These are phyloP conservation scores for Aspergillus sp. DNA, from an alignment of 2,329 filamentous ascomycete genomes.

Conservation along the genomic window DNA sequence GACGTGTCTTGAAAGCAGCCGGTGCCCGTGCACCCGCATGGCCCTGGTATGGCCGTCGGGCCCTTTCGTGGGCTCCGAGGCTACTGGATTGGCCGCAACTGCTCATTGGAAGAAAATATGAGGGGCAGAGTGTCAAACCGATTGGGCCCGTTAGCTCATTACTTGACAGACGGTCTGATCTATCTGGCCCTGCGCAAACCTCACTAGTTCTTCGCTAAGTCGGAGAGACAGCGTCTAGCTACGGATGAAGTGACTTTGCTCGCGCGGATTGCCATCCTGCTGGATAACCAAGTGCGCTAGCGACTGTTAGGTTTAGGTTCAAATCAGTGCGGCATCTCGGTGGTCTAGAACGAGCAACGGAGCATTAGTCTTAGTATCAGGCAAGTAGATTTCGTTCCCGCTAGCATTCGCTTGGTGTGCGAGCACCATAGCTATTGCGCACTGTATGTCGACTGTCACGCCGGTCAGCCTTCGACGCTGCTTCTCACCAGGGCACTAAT, in stretches of 20 bases:
- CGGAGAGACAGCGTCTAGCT: neutral
- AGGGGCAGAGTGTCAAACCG: neutral
- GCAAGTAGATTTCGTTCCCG: neutral
- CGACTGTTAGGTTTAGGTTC: neutral
- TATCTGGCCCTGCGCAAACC: neutral
- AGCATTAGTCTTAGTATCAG: neutral
- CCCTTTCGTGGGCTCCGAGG: neutral
- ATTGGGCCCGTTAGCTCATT: neutral
- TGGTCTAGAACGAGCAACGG: neutral
- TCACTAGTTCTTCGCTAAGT: neutral
- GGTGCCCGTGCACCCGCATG: slow-evolving; percentile 7
- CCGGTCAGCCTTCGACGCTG: neutral
- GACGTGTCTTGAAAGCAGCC: neutral
- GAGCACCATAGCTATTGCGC: neutral
- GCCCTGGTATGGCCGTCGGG: neutral
- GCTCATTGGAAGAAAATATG: neutral
- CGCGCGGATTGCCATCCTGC: neutral
- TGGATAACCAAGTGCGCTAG: neutral
- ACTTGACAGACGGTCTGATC: neutral
- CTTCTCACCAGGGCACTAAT: neutral
- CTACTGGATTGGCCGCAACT: neutral
- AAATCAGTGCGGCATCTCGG: neutral
- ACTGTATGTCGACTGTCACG: neutral
- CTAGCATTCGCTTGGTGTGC: neutral
- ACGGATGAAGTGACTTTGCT: neutral